Evolutionary conservation across 2,329 filamentous ascomycete species (phyloP), one percentile per base, ranked within the genome.

Genomic region (Exserohilum turcica): DNA sequence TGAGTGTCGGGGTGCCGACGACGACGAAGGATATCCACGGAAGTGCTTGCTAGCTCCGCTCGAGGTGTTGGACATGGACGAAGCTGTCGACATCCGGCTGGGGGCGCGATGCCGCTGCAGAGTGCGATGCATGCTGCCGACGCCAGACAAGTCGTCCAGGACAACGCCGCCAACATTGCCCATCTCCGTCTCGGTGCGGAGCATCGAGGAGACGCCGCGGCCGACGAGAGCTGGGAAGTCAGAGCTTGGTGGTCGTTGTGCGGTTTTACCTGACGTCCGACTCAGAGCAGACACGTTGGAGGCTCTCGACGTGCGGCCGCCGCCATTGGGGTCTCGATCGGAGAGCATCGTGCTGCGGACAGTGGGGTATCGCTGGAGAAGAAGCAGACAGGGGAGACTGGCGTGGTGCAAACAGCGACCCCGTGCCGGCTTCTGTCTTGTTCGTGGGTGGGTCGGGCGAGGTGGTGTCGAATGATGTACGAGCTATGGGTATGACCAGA

Each of bases 161-260:
- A 49, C n/a, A 15, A 31, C 28, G 24, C 72, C 65, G 9, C 72
- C 76, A 42, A 81, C 68, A 55, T 79, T 76, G 44, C 78, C 78
- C 43, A 79, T 74, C 61, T 81, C 79, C 1, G 77, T 81, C 7
- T 76, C 76, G 9, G 78, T 80, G 52, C 77, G 76, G 49, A 81
- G 76, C 79, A 81, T 81, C 57, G 76, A 79, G 67, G 78, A 70
- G 54, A 81, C 74, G 35, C 76, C 77, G 21, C 76, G 75, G 21
- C 39, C 49, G 4, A 51, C 54, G 50, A 72, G 70, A 47, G 67
- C 70, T 44, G 67, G 67, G 55, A 63, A 67, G 56, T 72, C 66
- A 27, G 68, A 64, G 52, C 52, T 71, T 46, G 39, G 64, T 51
- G 52, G 64, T 56, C 60, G 66, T 53, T 57, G 60, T 49, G 54